phyloP scores from a whole-genome alignment of 129 eudicot genomes.

The Calendula officinalis region DNA sequence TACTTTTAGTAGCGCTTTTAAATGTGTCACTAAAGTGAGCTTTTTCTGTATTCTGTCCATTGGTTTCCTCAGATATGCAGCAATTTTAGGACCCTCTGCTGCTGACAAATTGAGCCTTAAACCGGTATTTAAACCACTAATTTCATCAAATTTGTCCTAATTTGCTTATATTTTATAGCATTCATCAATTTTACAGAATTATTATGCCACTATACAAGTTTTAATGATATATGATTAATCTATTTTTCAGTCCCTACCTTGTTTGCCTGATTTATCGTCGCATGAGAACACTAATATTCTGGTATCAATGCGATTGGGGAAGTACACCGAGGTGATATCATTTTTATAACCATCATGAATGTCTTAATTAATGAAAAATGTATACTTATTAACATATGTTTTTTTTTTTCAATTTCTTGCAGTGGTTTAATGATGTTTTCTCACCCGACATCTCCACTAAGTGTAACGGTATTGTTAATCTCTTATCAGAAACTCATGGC shows the following conservation, averaged over 20 bases:
- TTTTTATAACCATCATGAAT: not conserved
- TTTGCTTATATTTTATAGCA: not conserved
- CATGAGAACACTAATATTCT: constrained; percentile 36
- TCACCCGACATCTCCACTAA: constrained; percentile 71
- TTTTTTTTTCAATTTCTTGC: constrained; percentile 18
- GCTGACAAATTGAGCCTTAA: constrained; percentile 47
- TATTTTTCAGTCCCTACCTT: constrained; percentile 59
- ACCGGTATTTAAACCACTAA: constrained; percentile 51
- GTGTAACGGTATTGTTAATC: constrained; percentile 71
- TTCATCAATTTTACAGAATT: not conserved
- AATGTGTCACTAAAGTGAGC: too few relatives aligned
- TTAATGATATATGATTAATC: not conserved
- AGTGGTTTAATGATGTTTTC: constrained; percentile 96
- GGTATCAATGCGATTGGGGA: constrained; percentile 71
- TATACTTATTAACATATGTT: not conserved
- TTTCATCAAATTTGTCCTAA: not conserved
- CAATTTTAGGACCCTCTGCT: constrained; percentile 77
- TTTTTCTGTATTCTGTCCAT: not conserved
- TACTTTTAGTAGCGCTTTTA: too few relatives aligned
- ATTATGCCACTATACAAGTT: not conserved
- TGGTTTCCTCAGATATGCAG: constrained; percentile 74
- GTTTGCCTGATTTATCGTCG: constrained; percentile 68
- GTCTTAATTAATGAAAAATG: constrained; percentile 6
- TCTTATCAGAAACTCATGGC: constrained; percentile 57
- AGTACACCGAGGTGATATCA: constrained; percentile 70